Percentiles rank a stretch among this genome's conserved stretches.
Evolutionary conservation across 2,329 filamentous ascomycete species (phyloP).

Genomic region (Alternaria sp.): DNA sequence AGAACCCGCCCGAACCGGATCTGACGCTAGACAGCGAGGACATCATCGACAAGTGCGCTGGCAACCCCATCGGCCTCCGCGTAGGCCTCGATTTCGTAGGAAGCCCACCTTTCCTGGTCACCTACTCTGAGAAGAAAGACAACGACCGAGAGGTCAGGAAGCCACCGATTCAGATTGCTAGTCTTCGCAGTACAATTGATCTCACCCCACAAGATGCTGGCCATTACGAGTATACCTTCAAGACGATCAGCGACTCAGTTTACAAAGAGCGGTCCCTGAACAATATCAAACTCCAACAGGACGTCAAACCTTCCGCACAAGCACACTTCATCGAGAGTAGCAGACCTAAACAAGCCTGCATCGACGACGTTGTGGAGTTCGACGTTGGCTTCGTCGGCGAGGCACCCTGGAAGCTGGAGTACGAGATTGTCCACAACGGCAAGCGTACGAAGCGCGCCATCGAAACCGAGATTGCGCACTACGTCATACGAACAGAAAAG

Average conservation of each 20-base stretch:
- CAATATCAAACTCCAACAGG: conserved; percentile 78
- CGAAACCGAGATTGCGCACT: conserved; percentile 68
- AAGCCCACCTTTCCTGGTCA: conserved; percentile 87
- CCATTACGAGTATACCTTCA: conserved; percentile 86
- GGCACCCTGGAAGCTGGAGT: conserved; percentile 86
- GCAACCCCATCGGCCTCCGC: conserved; percentile 87
- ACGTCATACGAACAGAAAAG: conserved; percentile 77
- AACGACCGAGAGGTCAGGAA: conserved; percentile 60
- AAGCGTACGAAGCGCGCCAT: conserved; percentile 76
- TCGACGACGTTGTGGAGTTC: conserved; percentile 80
- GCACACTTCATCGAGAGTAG: conserved; percentile 70
- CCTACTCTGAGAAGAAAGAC: conserved; percentile 74
- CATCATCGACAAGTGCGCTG: conserved; percentile 93
- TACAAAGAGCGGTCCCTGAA: conserved; percentile 67
- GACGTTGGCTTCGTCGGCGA: conserved; percentile 81
- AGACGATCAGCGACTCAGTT: conserved; percentile 79
- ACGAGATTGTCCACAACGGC: conserved; percentile 89
- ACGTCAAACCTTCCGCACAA: conserved; percentile 90
- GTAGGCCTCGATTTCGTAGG: conserved; percentile 91
- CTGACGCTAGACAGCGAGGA: conserved; percentile 77
- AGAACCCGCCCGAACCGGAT: conserved; percentile 89
- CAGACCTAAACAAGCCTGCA: conserved; percentile 73
- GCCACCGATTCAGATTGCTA: conserved; percentile 64
- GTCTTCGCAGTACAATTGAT: conserved; percentile 82
- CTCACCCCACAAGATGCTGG: conserved; percentile 83